phyloP scores from a whole-genome alignment of 148 eudicot species.

The Rhododendron williamsianum region DNA sequence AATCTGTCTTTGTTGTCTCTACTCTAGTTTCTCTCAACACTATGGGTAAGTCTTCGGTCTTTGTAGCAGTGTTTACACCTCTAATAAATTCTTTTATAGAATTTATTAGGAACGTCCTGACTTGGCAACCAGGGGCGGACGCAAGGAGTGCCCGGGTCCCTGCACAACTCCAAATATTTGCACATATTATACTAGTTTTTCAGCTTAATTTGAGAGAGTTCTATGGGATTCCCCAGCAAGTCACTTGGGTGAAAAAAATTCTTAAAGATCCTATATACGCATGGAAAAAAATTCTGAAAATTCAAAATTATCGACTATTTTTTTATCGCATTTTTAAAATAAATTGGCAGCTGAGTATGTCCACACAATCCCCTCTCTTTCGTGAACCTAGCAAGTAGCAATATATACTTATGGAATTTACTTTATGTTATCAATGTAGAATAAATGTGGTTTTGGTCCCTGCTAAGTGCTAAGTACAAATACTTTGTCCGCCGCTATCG shows the following conservation, averaged over 20 bases:
- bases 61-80: not conserved
- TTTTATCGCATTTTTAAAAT: not conserved
- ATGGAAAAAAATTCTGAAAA: not conserved
- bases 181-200: not conserved
- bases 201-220: not conserved
- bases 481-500: not conserved
- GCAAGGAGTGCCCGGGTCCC: not conserved
- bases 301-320: not conserved
- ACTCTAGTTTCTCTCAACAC: not conserved
- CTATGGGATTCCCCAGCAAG: not conserved
- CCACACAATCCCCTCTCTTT: not conserved
- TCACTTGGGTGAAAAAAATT: not conserved
- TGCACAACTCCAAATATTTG: not conserved
- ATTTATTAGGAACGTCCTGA: not conserved
- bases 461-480: not conserved
- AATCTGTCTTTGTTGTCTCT: not conserved
- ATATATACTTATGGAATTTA: not conserved
- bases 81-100: not conserved
- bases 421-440: not conserved
- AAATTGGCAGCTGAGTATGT: not conserved
- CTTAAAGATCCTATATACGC: not conserved
- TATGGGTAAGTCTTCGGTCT: not conserved
- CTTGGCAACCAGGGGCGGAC: not conserved
- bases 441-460: not conserved
- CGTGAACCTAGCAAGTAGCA: not conserved